Evolutionary conservation across 2,329 filamentous ascomycete species (phyloP), one percentile per base, ranked within the genome.

Genomic region (Monosporascus sp.): DNA sequence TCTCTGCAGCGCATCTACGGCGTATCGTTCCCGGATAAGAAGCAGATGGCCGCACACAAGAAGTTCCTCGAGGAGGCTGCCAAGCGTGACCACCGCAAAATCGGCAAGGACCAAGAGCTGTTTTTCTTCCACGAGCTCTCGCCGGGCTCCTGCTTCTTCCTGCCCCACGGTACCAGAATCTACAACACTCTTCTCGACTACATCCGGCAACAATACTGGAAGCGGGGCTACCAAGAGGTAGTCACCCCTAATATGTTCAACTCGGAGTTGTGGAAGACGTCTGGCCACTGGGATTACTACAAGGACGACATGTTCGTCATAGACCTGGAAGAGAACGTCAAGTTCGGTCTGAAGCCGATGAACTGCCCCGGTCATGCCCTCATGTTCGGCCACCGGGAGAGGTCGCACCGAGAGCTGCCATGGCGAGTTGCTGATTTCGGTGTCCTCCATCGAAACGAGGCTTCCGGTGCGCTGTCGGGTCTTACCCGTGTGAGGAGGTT

Each of bases 181-280:
- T 95, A 95, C 79, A 96, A 97, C 69, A 86, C 90, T 26, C 77
- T 99, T 9, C 85, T 91, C 70, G 79, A 83, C 19, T 90, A 94
- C 68, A 80, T 99, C 58, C 85, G 89, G 58, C 81, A 87, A 48
- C 87, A 97, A 70, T 99, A 97, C 77, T 91, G 89, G 80, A 90
- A 89, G 69, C 89, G 94, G 59, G 91, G 89, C 47, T 99, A 97
- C 71, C 86, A 93, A 65, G 94, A 99, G 72, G 94, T 99, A 57
- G 90, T 92, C 69, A 91, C 92, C 3, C 94, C 94, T 49, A 97
- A 94, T 75, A 95, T 99, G 87, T 99, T 88, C 78, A 96, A 97
- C 68, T 85, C 91, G 14, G 82, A 90, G 7, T 76, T 97, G 16
- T 97, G 94, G 94, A 94, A 96, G 76, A 88, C 85, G 22, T 96